Conservation (phyloP, 177 flowering plant genomes). For the Vitis hybrid region DNA sequence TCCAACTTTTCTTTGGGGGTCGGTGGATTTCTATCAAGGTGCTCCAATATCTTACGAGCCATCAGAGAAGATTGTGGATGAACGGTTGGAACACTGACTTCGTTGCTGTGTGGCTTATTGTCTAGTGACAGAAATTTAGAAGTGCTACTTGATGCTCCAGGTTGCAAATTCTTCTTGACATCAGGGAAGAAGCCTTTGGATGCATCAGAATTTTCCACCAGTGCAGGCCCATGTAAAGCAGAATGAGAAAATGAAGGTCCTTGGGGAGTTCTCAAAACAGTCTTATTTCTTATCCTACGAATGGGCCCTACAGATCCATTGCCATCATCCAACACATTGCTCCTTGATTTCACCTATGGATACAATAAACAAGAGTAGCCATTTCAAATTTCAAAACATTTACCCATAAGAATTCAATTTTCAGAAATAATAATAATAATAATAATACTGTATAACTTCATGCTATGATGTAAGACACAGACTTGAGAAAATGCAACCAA, state of each 20-base stretch:
- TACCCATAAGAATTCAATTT: background rate
- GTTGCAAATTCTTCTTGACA: slow-evolving; percentile 32
- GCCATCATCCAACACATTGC: slow-evolving; percentile 23
- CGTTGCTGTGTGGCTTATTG: slow-evolving; percentile 21
- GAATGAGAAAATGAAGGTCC: slow-evolving; percentile 32
- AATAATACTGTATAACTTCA: too few relatives aligned
- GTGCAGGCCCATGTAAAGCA: slow-evolving; percentile 15
- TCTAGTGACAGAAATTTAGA: slow-evolving; percentile 26
- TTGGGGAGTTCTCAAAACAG: slow-evolving; percentile 34
- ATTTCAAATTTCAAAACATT: background rate
- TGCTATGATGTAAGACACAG: too few relatives aligned
- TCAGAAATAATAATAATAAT: background rate
- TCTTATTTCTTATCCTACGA: slow-evolving; percentile 44
- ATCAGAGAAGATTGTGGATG: slow-evolving; percentile 60
- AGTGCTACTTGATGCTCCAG: slow-evolving; percentile 30
- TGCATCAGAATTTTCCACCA: slow-evolving; percentile 22
- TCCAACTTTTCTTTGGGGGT: slow-evolving; percentile 63
- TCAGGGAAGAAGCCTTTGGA: slow-evolving; percentile 29
- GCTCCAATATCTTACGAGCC: slow-evolving; percentile 73
- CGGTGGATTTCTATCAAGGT: slow-evolving; percentile 62
- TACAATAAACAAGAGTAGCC: background rate
- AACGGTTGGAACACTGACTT: slow-evolving; percentile 27
- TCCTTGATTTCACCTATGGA: slow-evolving; percentile 27
- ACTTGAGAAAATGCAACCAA: too few relatives aligned
- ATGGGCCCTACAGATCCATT: slow-evolving; percentile 71